Base-by-base conservation (phyloP, 1,284 basidiomycete genomes). In the Leccinum ambiguum region DNA sequence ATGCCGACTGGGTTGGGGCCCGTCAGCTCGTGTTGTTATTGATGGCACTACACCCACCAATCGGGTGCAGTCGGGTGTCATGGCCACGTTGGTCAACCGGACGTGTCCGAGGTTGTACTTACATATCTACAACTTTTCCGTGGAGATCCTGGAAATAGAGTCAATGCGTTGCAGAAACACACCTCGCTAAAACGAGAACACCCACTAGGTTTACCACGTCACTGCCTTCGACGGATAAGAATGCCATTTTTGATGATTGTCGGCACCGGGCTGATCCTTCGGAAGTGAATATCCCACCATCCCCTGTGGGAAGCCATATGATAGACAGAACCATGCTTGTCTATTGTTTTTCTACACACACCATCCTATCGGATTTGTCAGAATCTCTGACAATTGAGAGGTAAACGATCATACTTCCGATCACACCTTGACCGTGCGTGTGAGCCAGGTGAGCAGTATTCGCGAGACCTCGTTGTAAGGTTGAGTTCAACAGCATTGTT, bases 351-450 rank as follows among this genome's bases (percentile, higher is more conserved):
- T 69, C 80, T 84, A 72, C 89, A 91, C 59, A 90, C 86, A 66
- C 90, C 89, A 63, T 90, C 86, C 89, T 91, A 69, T 60, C 50
- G 58, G 43, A 64, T 66, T 56, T 60, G 58, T 71, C 64, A 72
- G 60, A 59, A 50, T 59, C 21, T 30, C 62, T 60, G 60, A 67
- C 50, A 63, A 62, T 56, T 36, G 8, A 48, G 59, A 64, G 21
- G 61, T 60, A 62, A 74, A 82, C 63, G 64, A 63, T 63, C 72
- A 43, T 69, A 89, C 89, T 79, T 87, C 84, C 9, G 85, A 86
- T 91, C 91, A 93, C 60, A 93, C 79, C 75, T 92, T 92, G 67
- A 93, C 82, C n/a, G 85, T 6, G 66, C 87, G 83, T 63, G 79
- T 81, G 67, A 90, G 82, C 74, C 89, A 90, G 11, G 90, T 91